Base-by-base conservation (phyloP, 2,329 filamentous ascomycete genomes). In the Shiraia bambusicola region DNA sequence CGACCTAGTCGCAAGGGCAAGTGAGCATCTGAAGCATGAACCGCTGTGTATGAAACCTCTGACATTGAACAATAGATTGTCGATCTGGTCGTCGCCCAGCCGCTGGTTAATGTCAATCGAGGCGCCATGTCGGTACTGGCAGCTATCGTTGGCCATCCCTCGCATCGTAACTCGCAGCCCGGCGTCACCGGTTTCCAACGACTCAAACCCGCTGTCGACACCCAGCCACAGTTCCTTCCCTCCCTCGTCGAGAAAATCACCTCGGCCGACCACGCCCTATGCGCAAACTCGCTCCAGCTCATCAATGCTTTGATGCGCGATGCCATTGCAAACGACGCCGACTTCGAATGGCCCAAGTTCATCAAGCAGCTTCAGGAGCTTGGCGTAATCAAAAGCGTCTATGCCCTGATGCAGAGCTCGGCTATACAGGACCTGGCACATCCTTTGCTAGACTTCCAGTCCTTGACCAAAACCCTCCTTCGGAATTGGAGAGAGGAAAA, bases 51-150 rank as follows among this genome's bases (percentile, higher is more conserved):
- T 4, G 42, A 22, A 22, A 22, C 19, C 4, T 55, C 43, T 50
- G 47, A 54, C 40, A 34, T 34, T 31, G 28, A 14, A n/a, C 31
- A 28, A 42, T 41, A 84, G 75, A 83, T 95, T 47, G 91, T 97
- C 57, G 87, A 96, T 68, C 78, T 98, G 37, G 89, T 97, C 49
- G 92, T 97, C 58, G 92, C 84, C 24, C 93, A 97, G 67, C 93
- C 92, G 16, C 80, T 98, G 47, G 93, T 98, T 70, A 98, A 98
- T 67, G 96, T 97, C 63, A 82, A 98, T 46, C 83, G 93, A 51
- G 93, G 93, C 59, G 92, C 92, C 61, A 95, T 98, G 87, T 92
- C 90, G 33, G 94, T 98, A 48, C 80, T 98, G 41, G 92, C 95
- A 33, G 89, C 91, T 10, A 85, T 97, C 42, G 92, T 98, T 37